Conservation (phyloP, 352 stramenopile species). For the Globisporangium acanthophoron region DNA sequence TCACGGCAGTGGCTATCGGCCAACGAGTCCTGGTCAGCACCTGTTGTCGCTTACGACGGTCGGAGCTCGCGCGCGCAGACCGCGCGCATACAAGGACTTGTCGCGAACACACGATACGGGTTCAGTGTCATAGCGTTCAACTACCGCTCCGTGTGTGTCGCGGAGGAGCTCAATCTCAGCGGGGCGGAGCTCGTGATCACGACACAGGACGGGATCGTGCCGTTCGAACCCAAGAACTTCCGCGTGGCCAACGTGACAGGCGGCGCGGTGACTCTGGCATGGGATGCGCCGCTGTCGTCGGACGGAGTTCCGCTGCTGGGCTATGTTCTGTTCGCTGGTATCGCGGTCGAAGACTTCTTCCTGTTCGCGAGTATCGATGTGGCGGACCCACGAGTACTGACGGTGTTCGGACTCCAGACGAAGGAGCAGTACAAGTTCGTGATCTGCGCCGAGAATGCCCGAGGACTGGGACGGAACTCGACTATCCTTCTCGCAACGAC, state of each 20-base stretch:
- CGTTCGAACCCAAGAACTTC: slow-evolving; percentile 41
- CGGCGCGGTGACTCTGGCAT: slow-evolving; percentile 34
- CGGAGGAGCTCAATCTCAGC: slow-evolving; percentile 17
- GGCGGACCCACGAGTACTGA: slow-evolving; percentile 6
- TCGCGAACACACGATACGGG: slow-evolving; percentile 35
- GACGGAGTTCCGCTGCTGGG: slow-evolving; percentile 21
- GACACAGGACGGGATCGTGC: slow-evolving; percentile 27
- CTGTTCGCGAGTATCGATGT: slow-evolving; percentile 13
- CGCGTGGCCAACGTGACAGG: slow-evolving; percentile 20
- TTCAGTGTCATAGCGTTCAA: slow-evolving; percentile 45
- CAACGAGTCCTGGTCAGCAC: slow-evolving; percentile 29
- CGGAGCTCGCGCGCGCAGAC: slow-evolving; percentile 14
- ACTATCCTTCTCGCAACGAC: slow-evolving; percentile 25
- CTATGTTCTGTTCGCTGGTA: slow-evolving; percentile 28
- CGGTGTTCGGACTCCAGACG: slow-evolving; percentile 22
- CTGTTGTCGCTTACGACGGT: slow-evolving; percentile 33
- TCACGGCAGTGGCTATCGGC: slow-evolving; percentile 10
- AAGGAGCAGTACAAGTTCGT: slow-evolving; percentile 27
- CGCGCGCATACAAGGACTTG: slow-evolving; percentile 24
- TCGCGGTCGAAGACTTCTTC: slow-evolving; percentile 4
- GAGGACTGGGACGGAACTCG: slow-evolving; percentile 33
- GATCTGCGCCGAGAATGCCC: slow-evolving; percentile 30
- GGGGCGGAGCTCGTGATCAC: slow-evolving; percentile 30
- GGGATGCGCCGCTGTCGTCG: slow-evolving; percentile 37
- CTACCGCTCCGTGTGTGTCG: slow-evolving; percentile 32